Conservation (phyloP, 169 alveolate species). For the Babesia ovis region DNA sequence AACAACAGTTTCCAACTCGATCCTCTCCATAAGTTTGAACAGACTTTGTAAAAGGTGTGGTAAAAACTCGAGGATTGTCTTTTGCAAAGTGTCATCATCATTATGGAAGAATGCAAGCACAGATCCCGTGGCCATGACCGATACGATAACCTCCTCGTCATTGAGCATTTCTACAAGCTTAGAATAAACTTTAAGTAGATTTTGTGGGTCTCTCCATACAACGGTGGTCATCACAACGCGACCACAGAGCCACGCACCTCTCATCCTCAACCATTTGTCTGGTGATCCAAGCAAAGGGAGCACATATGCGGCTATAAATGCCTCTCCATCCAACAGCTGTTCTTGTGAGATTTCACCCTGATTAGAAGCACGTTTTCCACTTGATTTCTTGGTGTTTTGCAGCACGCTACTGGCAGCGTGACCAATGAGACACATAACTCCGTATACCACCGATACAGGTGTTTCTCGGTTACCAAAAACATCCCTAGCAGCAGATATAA, state of each 20-base stretch:
- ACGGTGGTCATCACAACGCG: constrained; percentile 21
- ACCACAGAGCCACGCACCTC: constrained; percentile 65
- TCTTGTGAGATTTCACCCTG: not conserved
- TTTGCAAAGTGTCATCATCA: constrained; percentile 33
- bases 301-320: constrained; percentile 28
- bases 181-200: constrained; percentile 34
- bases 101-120: constrained; percentile 49
- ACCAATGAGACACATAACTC: constrained; percentile 37
- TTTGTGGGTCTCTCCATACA: constrained; percentile 40
- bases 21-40: constrained; percentile 56
- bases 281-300: constrained; percentile 23
- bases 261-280: constrained; percentile 60
- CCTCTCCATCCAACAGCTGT: constrained; percentile 58
- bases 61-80: constrained; percentile 26
- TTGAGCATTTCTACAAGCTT: constrained; percentile 30
- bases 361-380: not conserved
- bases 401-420: constrained; percentile 27
- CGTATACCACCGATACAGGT: constrained; percentile 11
- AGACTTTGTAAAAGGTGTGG: constrained; percentile 49
- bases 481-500: constrained; percentile 24
- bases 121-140: constrained; percentile 60
- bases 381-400: constrained; percentile 9
- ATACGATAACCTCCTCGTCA: constrained; percentile 50
- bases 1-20: constrained; percentile 61
- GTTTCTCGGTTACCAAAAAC: constrained; percentile 4